Percentiles rank a stretch among this genome's conserved stretches.
These are phyloP conservation scores for Orbilia ellipsospora DNA, from an alignment of 2,329 filamentous ascomycete species.

Conservation along the genomic window DNA sequence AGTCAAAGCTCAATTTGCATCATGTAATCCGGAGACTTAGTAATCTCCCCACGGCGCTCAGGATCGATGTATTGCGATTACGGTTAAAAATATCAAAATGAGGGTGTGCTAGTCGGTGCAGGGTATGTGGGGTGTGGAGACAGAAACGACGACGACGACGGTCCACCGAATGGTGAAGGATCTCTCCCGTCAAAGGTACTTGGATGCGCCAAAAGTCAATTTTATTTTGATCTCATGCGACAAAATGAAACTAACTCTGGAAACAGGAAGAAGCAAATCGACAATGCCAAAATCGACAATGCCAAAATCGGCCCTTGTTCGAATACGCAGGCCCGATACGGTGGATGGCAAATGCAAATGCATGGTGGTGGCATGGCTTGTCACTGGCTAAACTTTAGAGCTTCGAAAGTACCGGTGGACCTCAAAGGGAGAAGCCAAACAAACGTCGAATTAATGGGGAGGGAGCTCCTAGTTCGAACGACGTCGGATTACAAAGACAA, in stretches of 20 bases:
- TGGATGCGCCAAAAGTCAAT: conserved; percentile 8
- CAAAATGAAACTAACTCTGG: conserved; percentile 9
- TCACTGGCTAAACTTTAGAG: conserved; percentile 32
- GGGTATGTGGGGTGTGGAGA: conserved; percentile 20
- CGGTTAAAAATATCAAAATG: conserved; percentile 26
- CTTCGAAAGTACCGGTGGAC: no score
- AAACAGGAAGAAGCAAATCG: conserved; percentile 32
- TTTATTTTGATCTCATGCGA: not conserved
- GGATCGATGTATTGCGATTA: conserved; percentile 26
- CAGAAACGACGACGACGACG: no score
- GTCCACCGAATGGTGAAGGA: conserved; percentile 33
- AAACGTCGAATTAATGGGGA: conserved; percentile 15
- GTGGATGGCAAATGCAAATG: conserved; percentile 38
- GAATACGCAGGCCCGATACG: conserved; percentile 36
- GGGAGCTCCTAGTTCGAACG: conserved; percentile 34
- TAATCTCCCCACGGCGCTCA: conserved; percentile 36
- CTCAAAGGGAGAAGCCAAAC: conserved; percentile 8
- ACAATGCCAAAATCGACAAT: conserved; percentile 23
- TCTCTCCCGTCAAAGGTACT: conserved; percentile 16
- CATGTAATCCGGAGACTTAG: conserved; percentile 46
- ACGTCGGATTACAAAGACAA: conserved; percentile 47
- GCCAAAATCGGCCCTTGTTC: conserved; percentile 26
- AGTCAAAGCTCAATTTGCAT: conserved; percentile 11
- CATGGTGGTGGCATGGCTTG: conserved; percentile 25
- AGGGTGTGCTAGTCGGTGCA: conserved; percentile 11